Evolutionary conservation across 2,329 filamentous ascomycete genomes (phyloP).

Genomic region (Phyllachora maydis): DNA sequence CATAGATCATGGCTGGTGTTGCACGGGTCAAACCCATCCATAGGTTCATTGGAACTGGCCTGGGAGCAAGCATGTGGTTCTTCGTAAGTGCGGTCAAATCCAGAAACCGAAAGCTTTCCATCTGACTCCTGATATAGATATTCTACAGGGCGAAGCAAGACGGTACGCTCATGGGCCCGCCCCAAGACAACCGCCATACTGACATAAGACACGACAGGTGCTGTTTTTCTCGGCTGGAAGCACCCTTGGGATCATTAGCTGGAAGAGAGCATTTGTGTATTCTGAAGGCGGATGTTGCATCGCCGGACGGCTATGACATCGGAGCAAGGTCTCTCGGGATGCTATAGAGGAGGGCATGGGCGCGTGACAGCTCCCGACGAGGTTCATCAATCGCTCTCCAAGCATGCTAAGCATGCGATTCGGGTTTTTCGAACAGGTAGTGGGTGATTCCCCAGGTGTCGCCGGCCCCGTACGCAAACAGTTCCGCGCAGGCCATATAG

Average conservation of each 20-base stretch:
- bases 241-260: constrained; percentile 92
- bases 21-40: no score
- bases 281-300: no score
- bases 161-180: constrained; percentile 25
- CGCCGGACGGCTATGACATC: no score
- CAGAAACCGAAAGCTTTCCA: not conserved
- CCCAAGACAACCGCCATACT: constrained; percentile 1
- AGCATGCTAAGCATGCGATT: no score
- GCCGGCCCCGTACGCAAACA: constrained; percentile 44
- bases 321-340: no score
- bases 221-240: constrained; percentile 77
- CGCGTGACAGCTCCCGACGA: no score
- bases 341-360: no score
- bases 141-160: constrained; percentile 97
- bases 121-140: constrained; percentile 31
- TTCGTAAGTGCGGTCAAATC: constrained; percentile 43
- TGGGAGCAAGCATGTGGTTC: constrained; percentile 98
- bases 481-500: constrained; percentile 48
- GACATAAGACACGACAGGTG: constrained; percentile 19
- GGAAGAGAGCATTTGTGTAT: no score
- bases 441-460: constrained; percentile 50
- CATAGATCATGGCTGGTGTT: no score
- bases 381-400: no score
- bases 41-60: no score
- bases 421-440: constrained; percentile 49